Base-by-base conservation (phyloP, 2,329 filamentous ascomycete species). In the Penicillium sp. region DNA sequence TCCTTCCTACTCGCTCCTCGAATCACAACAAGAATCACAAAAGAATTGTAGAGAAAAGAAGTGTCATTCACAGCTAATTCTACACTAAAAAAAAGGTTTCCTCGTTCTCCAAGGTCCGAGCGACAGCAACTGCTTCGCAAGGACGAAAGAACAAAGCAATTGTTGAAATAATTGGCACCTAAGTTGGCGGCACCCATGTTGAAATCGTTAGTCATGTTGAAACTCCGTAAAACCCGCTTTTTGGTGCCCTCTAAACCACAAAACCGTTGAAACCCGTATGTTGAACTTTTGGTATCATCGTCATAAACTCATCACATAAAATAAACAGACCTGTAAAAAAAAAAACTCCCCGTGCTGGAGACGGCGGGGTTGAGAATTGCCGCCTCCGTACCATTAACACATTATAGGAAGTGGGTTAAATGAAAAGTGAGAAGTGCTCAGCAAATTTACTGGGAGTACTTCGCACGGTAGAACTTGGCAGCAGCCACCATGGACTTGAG, bases 401-500 rank as follows among this genome's bases (percentile, higher is more conserved):
- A 66, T 63, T 61, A 66, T 56, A 56, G 55, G 65, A 65, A 61
- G 56, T 57, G 57, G 43, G 58, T 58, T 25, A 61, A 58, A 64
- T 60, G 57, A 58, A 58, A 45, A 45, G 26, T 45, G 40, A 22
- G 33, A 55, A 53, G 46, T 16, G 51, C n/a, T 13, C 38, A 60
- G 30, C 58, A 22, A 22, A 58, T 66, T 65, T 73, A 81, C 81
- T 90, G 87, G 79, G 87, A 78, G 83, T 96, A 90, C 87, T 97
- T 93, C 81, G 89, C 81, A 79, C 95, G 94, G 93, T 88, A 98
- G 86, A 84, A 89, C 88, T 97, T 97, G 85, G 95, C 94, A 61
- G 95, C 95, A 79, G 94, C 93, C 82, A 99, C 94, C 92, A 99
- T 46, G 26, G 52, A 55, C 38, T 55, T 45, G 14, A 45, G 37